phyloP scores from a whole-genome alignment of 352 stramenopile genomes.

The Paralagenidium karlingii region DNA sequence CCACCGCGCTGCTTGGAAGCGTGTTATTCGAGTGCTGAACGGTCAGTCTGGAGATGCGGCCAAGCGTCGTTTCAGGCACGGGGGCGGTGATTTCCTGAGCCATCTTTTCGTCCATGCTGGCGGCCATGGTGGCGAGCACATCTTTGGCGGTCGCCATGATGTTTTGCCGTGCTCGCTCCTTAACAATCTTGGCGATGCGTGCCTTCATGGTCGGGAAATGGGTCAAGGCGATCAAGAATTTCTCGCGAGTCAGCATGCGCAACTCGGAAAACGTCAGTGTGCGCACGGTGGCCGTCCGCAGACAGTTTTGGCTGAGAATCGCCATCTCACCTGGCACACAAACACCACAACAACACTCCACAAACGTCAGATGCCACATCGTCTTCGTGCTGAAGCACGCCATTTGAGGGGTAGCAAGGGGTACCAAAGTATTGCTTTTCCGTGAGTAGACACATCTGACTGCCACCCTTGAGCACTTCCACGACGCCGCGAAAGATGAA shows the following conservation, averaged over 20 bases:
- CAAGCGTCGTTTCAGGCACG: conserved; percentile 36
- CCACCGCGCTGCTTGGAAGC: conserved; percentile 42
- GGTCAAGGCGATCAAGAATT: conserved; percentile 60
- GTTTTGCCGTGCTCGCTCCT: conserved; percentile 35
- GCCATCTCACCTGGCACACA: no score
- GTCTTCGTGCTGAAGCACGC: no score
- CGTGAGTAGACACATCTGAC: conserved; percentile 50
- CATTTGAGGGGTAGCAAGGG: not conserved
- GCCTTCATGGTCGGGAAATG: conserved; percentile 69
- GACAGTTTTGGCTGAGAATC: conserved; percentile 63
- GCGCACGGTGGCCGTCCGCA: conserved; percentile 51
- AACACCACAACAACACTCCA: not conserved
- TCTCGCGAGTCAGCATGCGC: conserved; percentile 66
- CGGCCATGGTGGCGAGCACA: conserved; percentile 16
- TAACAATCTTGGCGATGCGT: conserved; percentile 63
- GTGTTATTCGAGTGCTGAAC: no score
- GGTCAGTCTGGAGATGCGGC: conserved; percentile 74
- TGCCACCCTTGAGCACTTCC: conserved; percentile 40
- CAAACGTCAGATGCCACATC: conserved; percentile 1
- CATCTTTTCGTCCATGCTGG: conserved; percentile 33
- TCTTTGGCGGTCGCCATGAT: conserved; percentile 3
- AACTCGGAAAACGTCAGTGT: conserved; percentile 73
- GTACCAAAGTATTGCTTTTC: conserved; percentile 81
- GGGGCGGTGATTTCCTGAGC: conserved; percentile 25
- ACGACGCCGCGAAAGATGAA: conserved; percentile 75